Evolutionary conservation across 1,284 basidiomycete species (phyloP).

Genomic region (Microbotryum intermedium): DNA sequence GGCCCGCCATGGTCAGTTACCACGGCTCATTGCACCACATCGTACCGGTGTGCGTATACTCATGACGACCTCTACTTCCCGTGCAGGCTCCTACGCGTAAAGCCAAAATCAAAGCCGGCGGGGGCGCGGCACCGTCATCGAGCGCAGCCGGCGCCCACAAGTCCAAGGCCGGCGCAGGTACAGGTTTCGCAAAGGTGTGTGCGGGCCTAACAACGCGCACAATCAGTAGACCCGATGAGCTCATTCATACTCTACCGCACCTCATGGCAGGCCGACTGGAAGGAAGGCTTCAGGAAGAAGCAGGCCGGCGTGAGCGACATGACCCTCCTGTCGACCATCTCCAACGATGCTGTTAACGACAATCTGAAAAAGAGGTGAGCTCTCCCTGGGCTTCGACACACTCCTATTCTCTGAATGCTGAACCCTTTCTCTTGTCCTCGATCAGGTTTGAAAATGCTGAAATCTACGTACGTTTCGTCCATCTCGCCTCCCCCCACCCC

Average conservation of each 20-base stretch:
- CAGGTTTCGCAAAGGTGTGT: slow-evolving; percentile 22
- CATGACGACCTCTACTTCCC: neutral
- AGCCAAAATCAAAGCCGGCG: slow-evolving; percentile 19
- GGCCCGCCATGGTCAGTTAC: too few relatives aligned
- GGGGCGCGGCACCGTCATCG: neutral
- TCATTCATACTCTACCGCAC: neutral
- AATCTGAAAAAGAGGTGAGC: slow-evolving; percentile 77
- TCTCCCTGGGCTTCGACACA: neutral
- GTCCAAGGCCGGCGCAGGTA: slow-evolving; percentile 7
- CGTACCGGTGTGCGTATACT: too few relatives aligned
- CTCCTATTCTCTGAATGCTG: neutral
- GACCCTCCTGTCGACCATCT: slow-evolving; percentile 94
- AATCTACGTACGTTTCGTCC: slow-evolving; percentile 60
- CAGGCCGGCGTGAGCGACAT: slow-evolving; percentile 98
- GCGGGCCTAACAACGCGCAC: neutral
- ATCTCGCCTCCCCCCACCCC: neutral
- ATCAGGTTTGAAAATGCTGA: slow-evolving; percentile 73
- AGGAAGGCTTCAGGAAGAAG: slow-evolving; percentile 89
- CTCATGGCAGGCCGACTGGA: slow-evolving; percentile 76
- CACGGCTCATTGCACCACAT: too few relatives aligned
- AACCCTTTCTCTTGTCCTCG: neutral
- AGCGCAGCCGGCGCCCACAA: slow-evolving; percentile 10
- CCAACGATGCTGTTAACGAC: slow-evolving; percentile 95
- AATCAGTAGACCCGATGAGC: fast-evolving
- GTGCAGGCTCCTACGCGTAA: slow-evolving; percentile 25